Evolutionary conservation across 495 filamentous ascomycete genomes (phyloP).

Genomic region (Xylaria scruposa): DNA sequence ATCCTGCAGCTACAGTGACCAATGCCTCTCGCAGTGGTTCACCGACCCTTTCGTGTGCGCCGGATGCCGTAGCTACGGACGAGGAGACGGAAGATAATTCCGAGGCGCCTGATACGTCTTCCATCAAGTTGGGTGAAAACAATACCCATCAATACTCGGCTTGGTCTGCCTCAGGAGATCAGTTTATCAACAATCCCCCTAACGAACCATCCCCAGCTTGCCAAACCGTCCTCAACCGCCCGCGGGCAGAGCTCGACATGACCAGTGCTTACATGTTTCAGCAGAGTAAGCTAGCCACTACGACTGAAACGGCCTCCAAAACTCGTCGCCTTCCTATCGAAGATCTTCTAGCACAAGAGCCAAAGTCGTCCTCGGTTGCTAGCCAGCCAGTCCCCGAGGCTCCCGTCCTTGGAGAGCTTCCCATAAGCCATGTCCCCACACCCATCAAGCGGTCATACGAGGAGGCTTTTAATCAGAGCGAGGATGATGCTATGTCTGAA

Average conservation of each 20-base stretch:
- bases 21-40: not conserved
- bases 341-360: slow-evolving; percentile 35
- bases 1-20: not conserved
- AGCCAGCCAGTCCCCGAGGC: not conserved
- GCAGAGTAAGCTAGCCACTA: slow-evolving; percentile 41
- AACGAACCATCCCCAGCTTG: slow-evolving; percentile 26
- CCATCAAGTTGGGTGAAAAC: slow-evolving; percentile 20
- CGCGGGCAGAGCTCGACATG: slow-evolving; percentile 44
- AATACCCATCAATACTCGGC: slow-evolving; percentile 25
- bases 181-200: slow-evolving; percentile 39
- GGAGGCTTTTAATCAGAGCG: slow-evolving; percentile 12
- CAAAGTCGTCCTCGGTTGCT: not conserved
- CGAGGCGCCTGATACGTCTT: slow-evolving; percentile 6
- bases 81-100: not conserved
- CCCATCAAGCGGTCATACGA: slow-evolving; percentile 11
- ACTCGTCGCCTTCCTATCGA: slow-evolving; percentile 33
- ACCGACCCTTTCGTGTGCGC: not conserved
- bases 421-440: not conserved
- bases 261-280: slow-evolving; percentile 49
- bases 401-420: not conserved
- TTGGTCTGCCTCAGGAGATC: slow-evolving; percentile 36
- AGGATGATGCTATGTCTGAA: not conserved
- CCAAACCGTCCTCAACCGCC: slow-evolving; percentile 22
- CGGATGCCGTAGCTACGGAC: not conserved
- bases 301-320: slow-evolving; percentile 16